Evolutionary conservation across 305 asterid species (phyloP), one percentile per base, ranked within the genome.

Genomic region (Plantago rigida): DNA sequence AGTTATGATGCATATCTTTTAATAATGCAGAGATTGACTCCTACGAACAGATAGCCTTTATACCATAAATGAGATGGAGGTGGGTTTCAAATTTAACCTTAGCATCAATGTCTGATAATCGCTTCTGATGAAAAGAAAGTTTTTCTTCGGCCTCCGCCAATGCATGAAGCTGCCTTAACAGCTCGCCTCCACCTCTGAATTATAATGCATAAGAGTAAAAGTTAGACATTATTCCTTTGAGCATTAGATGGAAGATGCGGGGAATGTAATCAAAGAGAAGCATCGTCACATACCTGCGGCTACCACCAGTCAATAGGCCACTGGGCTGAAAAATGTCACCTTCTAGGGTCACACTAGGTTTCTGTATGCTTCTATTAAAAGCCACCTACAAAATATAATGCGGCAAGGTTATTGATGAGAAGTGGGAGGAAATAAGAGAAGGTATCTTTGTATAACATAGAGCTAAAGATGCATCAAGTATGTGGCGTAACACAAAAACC

Each of bases 291-390:
- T 81, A 91, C 98, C 70, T 91, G 68, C 96, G 95, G 73, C 98
- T 91, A 61, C 98, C 96, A 72, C 98, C 96, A 64, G 98, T 91
- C 74, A 91, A 59, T 75, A 87, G 89, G 65, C 96, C 98, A 73
- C 94, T 87, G 42, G 98, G 96, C 81, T 87, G 94, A 72, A 85
- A 91, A 66, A 91, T 84, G 77, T 91, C 98, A 57, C 96, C 98
- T 79, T 84, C 88, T 14, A 87, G 77, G 28, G 89, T 82, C 64
- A 86, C 98, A 67, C 87, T 87, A 34, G 95, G 92, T 60, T 79
- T 81, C 67, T 81, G 79, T 46, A 71, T 77, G 66, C 84, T 85
- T 73, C 80, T 73, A 62, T 75, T 78, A 76, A 87, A 91, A 59
- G 96, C 87, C 67, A 91, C 89, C 98, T 91, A 72, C 44, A 52